phyloP scores from a whole-genome alignment of 345 rosid genomes.

The Excoecaria cochinchinensis region DNA sequence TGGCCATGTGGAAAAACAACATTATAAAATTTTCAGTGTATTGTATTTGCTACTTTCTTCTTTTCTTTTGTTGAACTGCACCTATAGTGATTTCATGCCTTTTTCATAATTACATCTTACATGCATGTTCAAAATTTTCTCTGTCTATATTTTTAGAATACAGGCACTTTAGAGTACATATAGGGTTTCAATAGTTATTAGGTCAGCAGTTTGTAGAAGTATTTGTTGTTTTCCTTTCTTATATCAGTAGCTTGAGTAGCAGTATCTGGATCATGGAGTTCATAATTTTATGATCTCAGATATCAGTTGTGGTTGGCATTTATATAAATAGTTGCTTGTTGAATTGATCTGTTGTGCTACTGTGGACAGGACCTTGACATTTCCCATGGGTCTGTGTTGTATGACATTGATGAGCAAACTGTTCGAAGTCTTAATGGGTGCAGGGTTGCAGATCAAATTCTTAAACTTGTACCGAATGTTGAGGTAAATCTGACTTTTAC shows the following conservation, averaged over 20 bases:
- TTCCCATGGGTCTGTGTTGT: slow-evolving; percentile 21
- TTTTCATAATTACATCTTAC: neutral
- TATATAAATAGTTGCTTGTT: neutral
- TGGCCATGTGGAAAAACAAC: neutral
- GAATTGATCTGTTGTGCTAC: neutral
- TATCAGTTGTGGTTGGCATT: neutral
- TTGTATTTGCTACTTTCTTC: neutral
- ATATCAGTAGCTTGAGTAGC: neutral
- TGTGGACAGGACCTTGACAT: slow-evolving; percentile 28
- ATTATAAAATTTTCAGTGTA: neutral
- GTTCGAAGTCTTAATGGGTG: slow-evolving; percentile 35
- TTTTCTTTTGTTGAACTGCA: neutral
- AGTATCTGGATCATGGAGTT: neutral
- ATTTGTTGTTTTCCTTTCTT: neutral
- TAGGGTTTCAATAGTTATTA: neutral
- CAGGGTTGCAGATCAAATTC: slow-evolving; percentile 34
- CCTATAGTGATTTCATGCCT: neutral
- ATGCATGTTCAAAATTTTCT: neutral
- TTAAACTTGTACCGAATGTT: slow-evolving; percentile 27
- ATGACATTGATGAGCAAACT: slow-evolving; percentile 25
- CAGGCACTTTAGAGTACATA: neutral
- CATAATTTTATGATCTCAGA: neutral
- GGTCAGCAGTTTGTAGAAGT: slow-evolving; percentile 1
- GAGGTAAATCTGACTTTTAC: slow-evolving; percentile 11
- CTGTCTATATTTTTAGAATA: neutral